phyloP scores from a whole-genome alignment of 768 basidiomycete species.

The Lentinula sp. region DNA sequence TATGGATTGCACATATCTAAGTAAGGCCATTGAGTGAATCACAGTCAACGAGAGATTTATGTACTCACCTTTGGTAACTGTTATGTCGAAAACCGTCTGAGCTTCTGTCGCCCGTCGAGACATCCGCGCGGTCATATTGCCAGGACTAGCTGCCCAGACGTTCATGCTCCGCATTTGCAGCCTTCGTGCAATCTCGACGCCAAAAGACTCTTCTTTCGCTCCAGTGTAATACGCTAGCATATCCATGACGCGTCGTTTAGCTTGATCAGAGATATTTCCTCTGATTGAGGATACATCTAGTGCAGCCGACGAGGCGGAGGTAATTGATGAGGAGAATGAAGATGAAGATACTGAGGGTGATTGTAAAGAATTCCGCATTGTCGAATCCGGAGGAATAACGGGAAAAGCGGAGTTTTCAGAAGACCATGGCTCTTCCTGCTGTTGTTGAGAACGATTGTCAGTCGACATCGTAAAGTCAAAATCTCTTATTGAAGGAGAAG shows the following conservation, averaged over 20 bases:
- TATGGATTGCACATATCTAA: constrained; percentile 11
- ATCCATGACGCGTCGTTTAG: constrained; percentile 1
- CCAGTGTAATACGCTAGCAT: not conserved
- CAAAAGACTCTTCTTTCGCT: constrained; percentile 2
- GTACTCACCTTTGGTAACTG: constrained; percentile 3
- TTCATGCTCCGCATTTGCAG: constrained; percentile 5
- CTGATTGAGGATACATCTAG: constrained; percentile 1
- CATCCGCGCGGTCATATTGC: not conserved
- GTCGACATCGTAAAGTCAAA: not conserved
- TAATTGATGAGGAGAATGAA: not conserved
- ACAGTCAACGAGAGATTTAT: not conserved
- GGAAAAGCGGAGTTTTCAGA: not conserved
- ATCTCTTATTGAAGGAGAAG: not conserved
- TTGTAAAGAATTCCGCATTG: not conserved
- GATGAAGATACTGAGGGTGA: not conserved
- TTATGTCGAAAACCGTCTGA: constrained; percentile 8
- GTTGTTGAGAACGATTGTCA: not conserved
- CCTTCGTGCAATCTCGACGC: constrained; percentile 1
- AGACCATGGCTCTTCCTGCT: not conserved
- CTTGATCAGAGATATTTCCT: constrained; percentile 5
- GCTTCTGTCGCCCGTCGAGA: not conserved
- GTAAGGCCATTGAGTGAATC: not conserved
- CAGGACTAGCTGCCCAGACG: constrained; percentile 1
- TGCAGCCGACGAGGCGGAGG: not conserved
- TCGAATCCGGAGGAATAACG: not conserved